These are phyloP conservation scores for Phyllosticta paracitricarpa DNA, from an alignment of 2,329 filamentous ascomycete species.

Conservation along the genomic window DNA sequence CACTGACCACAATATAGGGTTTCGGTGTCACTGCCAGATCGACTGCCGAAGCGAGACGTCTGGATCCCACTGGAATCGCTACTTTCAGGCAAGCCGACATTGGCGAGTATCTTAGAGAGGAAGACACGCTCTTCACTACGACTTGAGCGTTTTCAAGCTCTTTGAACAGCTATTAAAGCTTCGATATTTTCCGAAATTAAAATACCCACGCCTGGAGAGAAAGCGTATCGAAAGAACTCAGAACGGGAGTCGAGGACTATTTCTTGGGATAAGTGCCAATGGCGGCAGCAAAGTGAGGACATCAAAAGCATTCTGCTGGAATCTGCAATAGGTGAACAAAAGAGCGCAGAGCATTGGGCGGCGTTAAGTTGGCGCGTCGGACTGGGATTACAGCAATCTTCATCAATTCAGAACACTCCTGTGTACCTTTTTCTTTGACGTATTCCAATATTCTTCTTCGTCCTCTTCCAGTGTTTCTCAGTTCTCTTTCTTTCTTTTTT, in stretches of 20 bases:
- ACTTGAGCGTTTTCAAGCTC: not conserved
- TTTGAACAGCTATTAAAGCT: not conserved
- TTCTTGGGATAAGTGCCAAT: not conserved
- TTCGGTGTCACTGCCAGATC: constrained; percentile 88
- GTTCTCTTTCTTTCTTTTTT: no score
- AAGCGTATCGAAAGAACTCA: not conserved
- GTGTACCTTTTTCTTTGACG: not conserved
- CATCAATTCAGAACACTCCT: not conserved
- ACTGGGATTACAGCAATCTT: not conserved
- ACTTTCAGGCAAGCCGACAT: constrained; percentile 89
- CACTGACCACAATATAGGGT: constrained; percentile 44
- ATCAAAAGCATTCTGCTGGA: not conserved
- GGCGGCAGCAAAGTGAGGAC: not conserved
- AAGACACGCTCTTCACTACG: constrained; percentile 54
- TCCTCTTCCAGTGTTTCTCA: not conserved
- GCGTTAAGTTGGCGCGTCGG: not conserved
- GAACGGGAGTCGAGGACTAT: not conserved
- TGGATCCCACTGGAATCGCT: constrained; percentile 84
- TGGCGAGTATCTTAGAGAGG: constrained; percentile 87
- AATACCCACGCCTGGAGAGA: not conserved
- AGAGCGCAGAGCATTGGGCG: constrained; percentile 4
- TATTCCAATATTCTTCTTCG: not conserved
- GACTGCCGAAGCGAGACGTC: constrained; percentile 68
- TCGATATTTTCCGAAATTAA: not conserved
- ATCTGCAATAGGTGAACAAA: not conserved